Percentiles rank a stretch among this genome's conserved stretches.
These are phyloP conservation scores for Melianthus villosus DNA, from an alignment of 441 rosid genomes.

Conservation along the genomic window DNA sequence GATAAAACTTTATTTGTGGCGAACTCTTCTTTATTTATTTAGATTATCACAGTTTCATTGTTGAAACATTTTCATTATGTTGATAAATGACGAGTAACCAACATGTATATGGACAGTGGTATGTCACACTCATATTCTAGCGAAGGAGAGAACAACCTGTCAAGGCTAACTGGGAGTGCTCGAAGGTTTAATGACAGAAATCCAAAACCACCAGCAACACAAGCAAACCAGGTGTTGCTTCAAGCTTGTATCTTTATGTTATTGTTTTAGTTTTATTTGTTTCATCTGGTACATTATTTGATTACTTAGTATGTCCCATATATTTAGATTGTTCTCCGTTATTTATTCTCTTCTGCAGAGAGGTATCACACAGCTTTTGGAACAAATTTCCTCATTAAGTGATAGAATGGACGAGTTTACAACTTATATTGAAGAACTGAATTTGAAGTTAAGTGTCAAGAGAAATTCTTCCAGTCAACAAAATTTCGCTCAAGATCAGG, in stretches of 20 bases:
- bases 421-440: constrained; percentile 52
- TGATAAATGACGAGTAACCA: no score
- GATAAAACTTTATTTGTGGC: no score
- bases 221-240: constrained; percentile 12
- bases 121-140: constrained; percentile 15
- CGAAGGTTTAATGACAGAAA: constrained; percentile 2
- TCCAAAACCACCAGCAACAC: constrained; percentile 1
- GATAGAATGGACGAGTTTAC: constrained; percentile 96
- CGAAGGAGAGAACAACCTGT: constrained; percentile 9
- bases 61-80: no score
- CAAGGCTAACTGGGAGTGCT: constrained; percentile 8
- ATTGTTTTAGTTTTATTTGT: no score
- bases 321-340: constrained; percentile 3
- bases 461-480: constrained; percentile 49
- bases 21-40: no score
- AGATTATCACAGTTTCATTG: no score
- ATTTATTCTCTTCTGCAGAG: constrained; percentile 23
- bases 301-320: constrained; percentile 3
- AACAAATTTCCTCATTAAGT: constrained; percentile 64
- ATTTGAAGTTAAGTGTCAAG: constrained; percentile 39
- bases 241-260: no score
- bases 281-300: background rate
- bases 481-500: constrained; percentile 46
- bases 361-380: constrained; percentile 60
- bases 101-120: constrained; percentile 5